Evolutionary conservation across 768 basidiomycete species (phyloP).

Genomic region (Sarcomyxa edulis): DNA sequence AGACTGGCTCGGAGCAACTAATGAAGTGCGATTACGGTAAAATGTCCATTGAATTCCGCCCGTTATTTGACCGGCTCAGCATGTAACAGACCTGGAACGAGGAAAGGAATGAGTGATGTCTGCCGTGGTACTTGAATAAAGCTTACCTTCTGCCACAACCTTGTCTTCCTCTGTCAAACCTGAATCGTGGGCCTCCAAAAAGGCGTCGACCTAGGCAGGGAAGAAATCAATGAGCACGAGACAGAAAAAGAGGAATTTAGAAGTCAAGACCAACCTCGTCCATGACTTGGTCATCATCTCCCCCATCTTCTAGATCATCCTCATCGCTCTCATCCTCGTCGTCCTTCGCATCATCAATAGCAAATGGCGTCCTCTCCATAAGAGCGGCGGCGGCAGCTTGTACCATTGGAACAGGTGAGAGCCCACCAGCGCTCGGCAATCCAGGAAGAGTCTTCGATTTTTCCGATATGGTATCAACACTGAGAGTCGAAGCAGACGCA

Average conservation of each 20-base stretch:
- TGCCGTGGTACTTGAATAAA: not conserved
- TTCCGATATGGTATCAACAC: constrained; percentile 37
- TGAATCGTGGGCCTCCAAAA: constrained; percentile 90
- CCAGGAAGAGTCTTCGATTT: constrained; percentile 19
- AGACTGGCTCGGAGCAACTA: not conserved
- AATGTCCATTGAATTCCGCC: too few relatives aligned
- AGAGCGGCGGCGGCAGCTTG: constrained; percentile 76
- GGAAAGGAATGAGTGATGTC: too few relatives aligned
- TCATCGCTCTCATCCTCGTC: constrained; percentile 71
- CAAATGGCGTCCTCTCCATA: constrained; percentile 91
- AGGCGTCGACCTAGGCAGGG: constrained; percentile 71
- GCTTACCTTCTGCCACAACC: constrained; percentile 68
- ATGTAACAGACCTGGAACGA: constrained; percentile 45
- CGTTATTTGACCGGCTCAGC: constrained; percentile 53
- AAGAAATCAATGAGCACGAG: constrained; percentile 4
- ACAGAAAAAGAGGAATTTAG: not conserved
- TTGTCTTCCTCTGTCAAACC: constrained; percentile 78
- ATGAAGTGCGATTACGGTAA: constrained; percentile 2
- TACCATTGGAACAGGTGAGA: constrained; percentile 61
- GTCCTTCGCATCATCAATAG: constrained; percentile 92
- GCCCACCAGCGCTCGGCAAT: constrained; percentile 32
- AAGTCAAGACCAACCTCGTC: constrained; percentile 57
- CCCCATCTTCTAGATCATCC: constrained; percentile 48
- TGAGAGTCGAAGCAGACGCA: constrained; percentile 45
- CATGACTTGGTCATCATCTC: constrained; percentile 78